Base-by-base conservation (phyloP, 164 flowering plant species). In the Vitis labrusca region DNA sequence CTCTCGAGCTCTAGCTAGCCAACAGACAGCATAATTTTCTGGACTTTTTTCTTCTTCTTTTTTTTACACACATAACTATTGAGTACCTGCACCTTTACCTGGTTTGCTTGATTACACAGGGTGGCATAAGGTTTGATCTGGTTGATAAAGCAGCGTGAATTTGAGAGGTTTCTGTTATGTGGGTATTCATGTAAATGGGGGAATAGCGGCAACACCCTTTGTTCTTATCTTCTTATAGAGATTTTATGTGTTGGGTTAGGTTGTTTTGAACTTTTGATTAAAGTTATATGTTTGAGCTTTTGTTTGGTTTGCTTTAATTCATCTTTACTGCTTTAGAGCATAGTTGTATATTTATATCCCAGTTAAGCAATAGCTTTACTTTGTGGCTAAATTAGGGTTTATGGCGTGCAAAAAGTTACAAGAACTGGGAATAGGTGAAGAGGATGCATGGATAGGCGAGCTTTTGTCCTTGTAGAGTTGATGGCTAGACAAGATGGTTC, bases 401-500 rank as follows among this genome's bases (percentile, higher is more conserved):
- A 23, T 67, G 0, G 19, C 57, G 44, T n/a, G 17, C 15, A 19
- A 48, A 55, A 15, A 5, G 53, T 53, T 23, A 6, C 13, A 10
- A 50, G 44, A 37, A 37, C 44, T 37, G 44, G 7, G 54, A 51
- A 58, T 30, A 19, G 13, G 11, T 60, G 11, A 29, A 64, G 62
- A 51, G 29, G 59, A 47, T 59, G 67, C 69, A 51, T 59, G 37
- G 64, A 48, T 14, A 16, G 64, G 11, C 47, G 49, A 52, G 60
- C n/a, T 27, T 59, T 44, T 61, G 51, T 9, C 50, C 10, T 64
- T 44, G 32, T 30, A 27, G 3, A 61, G 32, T 8, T 17, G 29
- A 64, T 59, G 59, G 65, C 6, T 44, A 47, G 73, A 70, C 70
- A 61, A 59, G 68, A 70, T 67, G 37, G 74, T 76, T 72, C 53